Percentiles rank a stretch among this genome's conserved stretches.
Evolutionary conservation across 257 asterid genomes (phyloP).

Genomic region (Gentiana straminea): DNA sequence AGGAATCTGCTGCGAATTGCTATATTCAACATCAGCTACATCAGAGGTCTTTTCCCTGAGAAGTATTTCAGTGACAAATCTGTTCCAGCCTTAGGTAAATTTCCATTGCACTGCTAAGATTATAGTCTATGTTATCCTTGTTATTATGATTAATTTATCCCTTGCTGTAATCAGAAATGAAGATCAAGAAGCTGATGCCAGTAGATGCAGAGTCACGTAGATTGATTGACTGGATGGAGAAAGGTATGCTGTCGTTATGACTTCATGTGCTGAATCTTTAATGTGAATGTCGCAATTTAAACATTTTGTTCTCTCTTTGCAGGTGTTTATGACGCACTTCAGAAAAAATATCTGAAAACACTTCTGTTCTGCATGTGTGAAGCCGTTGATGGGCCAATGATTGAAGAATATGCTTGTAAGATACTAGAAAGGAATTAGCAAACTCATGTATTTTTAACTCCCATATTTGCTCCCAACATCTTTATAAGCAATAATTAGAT

Average conservation of each 20-base stretch:
- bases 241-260: slow-evolving; percentile 37
- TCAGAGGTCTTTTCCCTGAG: slow-evolving; percentile 96
- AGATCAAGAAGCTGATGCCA: slow-evolving; percentile 97
- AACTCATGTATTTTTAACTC: no score
- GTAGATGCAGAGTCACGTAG: slow-evolving; percentile 96
- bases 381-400: slow-evolving; percentile 71
- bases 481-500: no score
- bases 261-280: slow-evolving; percentile 3
- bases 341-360: slow-evolving; percentile 79
- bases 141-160: slow-evolving; percentile 5
- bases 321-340: slow-evolving; percentile 96
- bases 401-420: slow-evolving; percentile 92
- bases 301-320: slow-evolving; percentile 9
- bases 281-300: slow-evolving; percentile 5
- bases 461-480: no score
- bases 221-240: slow-evolving; percentile 98
- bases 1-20: slow-evolving; percentile 94
- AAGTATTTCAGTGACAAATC: slow-evolving; percentile 84
- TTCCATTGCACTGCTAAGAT: no score
- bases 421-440: not conserved
- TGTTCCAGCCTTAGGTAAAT: slow-evolving; percentile 86
- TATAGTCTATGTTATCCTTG: no score
- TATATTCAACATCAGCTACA: slow-evolving; percentile 90
- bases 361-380: slow-evolving; percentile 82
- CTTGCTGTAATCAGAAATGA: slow-evolving; percentile 54